Evolutionary conservation across 257 asterid species (phyloP).

Genomic region (Coffea canephora): DNA sequence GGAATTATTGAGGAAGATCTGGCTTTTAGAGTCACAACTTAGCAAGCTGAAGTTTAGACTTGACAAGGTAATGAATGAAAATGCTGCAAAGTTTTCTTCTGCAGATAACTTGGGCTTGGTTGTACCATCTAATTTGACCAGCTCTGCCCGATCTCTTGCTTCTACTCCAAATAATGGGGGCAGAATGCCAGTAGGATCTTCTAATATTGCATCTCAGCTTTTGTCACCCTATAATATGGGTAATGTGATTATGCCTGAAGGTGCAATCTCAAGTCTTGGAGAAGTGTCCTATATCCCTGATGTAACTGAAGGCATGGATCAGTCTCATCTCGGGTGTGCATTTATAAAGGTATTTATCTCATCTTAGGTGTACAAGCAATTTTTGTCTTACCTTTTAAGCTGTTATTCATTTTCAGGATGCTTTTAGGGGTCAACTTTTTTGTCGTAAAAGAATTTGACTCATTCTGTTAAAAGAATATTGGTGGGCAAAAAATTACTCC

Average conservation of each 20-base stretch:
- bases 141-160: conserved; percentile 33
- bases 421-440: background rate
- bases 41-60: conserved; percentile 43
- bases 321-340: conserved; percentile 14
- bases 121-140: conserved; percentile 28
- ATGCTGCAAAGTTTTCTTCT: conserved; percentile 37
- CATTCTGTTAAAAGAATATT: background rate
- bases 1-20: conserved; percentile 45
- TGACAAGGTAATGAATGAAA: conserved; percentile 40
- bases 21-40: conserved; percentile 42
- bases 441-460: background rate
- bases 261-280: conserved; percentile 40
- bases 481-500: background rate
- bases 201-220: conserved; percentile 49
- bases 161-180: conserved; percentile 44
- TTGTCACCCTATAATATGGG: conserved; percentile 36
- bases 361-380: background rate
- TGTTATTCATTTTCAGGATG: background rate
- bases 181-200: conserved; percentile 38
- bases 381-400: background rate
- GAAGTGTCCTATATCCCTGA: conserved; percentile 21
- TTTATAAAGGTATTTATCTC: conserved; percentile 24
- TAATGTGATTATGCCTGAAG: conserved; percentile 33
- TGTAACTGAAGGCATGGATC: conserved; percentile 26
- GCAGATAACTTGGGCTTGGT: conserved; percentile 26